Conservation (phyloP, 2,329 filamentous ascomycete genomes). For the Rutstroemia sp. region DNA sequence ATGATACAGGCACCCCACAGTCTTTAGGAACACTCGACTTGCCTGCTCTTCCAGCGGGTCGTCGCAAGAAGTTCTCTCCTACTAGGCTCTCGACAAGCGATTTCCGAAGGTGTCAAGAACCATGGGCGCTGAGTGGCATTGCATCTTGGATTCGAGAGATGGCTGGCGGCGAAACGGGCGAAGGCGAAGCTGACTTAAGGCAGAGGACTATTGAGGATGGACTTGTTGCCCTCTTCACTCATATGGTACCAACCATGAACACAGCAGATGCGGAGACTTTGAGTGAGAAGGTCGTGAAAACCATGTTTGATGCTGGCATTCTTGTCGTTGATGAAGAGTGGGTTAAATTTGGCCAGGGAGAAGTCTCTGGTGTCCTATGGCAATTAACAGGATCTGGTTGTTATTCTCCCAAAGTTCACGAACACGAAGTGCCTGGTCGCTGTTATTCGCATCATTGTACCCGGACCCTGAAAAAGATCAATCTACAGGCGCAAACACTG, state of each 20-base stretch:
- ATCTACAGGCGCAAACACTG: constrained; percentile 65
- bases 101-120: constrained; percentile 77
- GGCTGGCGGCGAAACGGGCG: constrained; percentile 45
- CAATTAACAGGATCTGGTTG: constrained; percentile 89
- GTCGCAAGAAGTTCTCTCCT: constrained; percentile 77
- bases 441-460: constrained; percentile 96
- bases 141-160: constrained; percentile 80
- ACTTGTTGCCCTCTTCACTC: constrained; percentile 79
- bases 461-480: constrained; percentile 88
- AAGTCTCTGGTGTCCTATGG: constrained; percentile 83
- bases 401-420: constrained; percentile 78
- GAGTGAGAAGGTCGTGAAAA: constrained; percentile 66
- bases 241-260: constrained; percentile 97
- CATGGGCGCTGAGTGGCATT: constrained; percentile 89
- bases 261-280: constrained; percentile 91
- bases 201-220: constrained; percentile 81
- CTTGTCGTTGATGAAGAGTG: constrained; percentile 90
- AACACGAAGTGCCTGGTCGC: constrained; percentile 55
- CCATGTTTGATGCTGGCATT: constrained; percentile 73
- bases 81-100: constrained; percentile 74
- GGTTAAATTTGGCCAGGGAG: constrained; percentile 81
- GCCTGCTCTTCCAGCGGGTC: constrained; percentile 71
- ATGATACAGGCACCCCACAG: constrained; percentile 45
- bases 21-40: constrained; percentile 66
- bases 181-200: constrained; percentile 83